A percentile compares a stretch with the other conserved stretches of the same genome.
Conservation (phyloP, 306 rosid genomes). For the Cucurbita pepo region DNA sequence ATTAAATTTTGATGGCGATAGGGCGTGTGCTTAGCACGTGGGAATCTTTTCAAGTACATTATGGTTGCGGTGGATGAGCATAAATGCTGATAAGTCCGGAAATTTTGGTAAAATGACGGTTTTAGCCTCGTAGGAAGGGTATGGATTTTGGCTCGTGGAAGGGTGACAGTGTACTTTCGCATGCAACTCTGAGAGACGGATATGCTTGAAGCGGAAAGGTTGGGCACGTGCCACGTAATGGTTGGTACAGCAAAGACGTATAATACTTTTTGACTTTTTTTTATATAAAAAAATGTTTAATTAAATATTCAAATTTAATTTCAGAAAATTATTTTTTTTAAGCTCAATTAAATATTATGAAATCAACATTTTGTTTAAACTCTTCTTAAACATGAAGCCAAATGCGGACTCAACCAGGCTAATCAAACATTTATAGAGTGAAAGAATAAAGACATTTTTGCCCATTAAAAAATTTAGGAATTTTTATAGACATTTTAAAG, state of each 20-base stretch:
- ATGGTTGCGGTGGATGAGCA: background rate
- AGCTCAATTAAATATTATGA: too few relatives aligned
- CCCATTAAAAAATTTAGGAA: too few relatives aligned
- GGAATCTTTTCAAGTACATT: background rate
- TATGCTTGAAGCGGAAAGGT: background rate
- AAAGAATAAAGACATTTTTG: too few relatives aligned
- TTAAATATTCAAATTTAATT: too few relatives aligned
- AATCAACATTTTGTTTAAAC: background rate
- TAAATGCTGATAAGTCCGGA: background rate
- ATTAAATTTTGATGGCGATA: background rate
- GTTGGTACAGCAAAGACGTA: background rate
- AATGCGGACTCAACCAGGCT: background rate
- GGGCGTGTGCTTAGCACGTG: conserved; percentile 4
- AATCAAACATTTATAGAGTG: background rate
- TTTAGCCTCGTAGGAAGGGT: background rate
- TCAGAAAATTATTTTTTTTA: too few relatives aligned
- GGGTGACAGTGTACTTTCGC: background rate
- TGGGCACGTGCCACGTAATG: background rate
- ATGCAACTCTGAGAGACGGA: background rate
- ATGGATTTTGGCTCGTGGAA: background rate
- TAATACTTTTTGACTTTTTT: too few relatives aligned
- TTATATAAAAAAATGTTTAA: too few relatives aligned
- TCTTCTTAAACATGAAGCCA: background rate
- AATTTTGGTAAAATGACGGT: background rate
- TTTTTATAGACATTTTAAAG: too few relatives aligned